phyloP scores from a whole-genome alignment of 2,329 filamentous ascomycete species.

The Xylaria polymorpha region DNA sequence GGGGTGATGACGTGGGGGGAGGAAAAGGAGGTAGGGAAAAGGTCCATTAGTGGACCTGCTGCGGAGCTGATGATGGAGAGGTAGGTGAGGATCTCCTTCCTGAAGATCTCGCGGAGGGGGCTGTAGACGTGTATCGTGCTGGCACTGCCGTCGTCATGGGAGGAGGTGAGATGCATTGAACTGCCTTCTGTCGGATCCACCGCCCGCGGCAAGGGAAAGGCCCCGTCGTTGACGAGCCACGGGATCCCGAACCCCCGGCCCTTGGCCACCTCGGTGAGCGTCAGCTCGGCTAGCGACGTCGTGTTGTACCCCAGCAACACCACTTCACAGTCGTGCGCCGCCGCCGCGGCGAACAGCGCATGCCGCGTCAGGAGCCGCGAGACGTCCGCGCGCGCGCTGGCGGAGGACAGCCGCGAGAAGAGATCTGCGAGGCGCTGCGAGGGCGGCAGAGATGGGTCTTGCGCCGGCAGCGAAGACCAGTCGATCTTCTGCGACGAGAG shows the following conservation, averaged over 20 bases:
- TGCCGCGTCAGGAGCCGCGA: conserved; percentile 76
- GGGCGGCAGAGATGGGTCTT: conserved; percentile 20
- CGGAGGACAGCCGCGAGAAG: conserved; percentile 72
- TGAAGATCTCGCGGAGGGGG: conserved; percentile 85
- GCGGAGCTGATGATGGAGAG: conserved; percentile 58
- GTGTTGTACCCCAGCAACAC: conserved; percentile 89
- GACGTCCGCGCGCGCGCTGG: conserved; percentile 81
- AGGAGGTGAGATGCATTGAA: neutral
- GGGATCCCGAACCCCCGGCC: conserved; percentile 87
- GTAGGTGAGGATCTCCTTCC: conserved; percentile 81
- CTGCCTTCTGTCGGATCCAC: neutral
- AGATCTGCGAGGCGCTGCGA: conserved; percentile 60
- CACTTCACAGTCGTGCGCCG: conserved; percentile 69
- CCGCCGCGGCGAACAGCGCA: conserved; percentile 75
- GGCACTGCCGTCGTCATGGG: neutral
- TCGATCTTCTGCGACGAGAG: conserved; percentile 56
- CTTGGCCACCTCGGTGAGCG: conserved; percentile 88
- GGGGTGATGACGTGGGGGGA: conserved; percentile 49
- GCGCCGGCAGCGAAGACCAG: conserved; percentile 61
- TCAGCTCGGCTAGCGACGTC: conserved; percentile 85
- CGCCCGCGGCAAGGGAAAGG: conserved; percentile 50
- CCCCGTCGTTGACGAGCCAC: conserved; percentile 83
- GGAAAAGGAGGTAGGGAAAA: conserved; percentile 16
- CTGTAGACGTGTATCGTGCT: conserved; percentile 69
- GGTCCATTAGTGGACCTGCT: conserved; percentile 5